These are phyloP conservation scores for Catenaria anguillulae DNA, from an alignment of 371 early-diverging fungal genomes.

Conservation along the genomic window DNA sequence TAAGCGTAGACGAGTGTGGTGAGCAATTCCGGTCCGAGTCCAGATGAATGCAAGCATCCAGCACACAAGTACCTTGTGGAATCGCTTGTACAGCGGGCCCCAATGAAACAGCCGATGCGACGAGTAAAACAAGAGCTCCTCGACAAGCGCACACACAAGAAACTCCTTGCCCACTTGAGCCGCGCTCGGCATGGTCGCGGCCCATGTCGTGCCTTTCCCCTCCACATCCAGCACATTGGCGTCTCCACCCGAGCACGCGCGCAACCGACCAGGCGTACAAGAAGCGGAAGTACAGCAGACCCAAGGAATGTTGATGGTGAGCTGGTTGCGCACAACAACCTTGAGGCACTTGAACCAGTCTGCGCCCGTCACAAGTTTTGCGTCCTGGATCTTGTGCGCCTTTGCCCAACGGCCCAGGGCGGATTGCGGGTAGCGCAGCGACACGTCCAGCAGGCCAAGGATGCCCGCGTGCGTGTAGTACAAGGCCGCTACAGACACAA, in stretches of 20 bases:
- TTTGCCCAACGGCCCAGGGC: neutral
- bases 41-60: no score
- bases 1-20: no score
- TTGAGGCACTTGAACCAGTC: slow-evolving; percentile 19
- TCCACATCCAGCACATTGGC: slow-evolving; percentile 12
- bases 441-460: slow-evolving; percentile 18
- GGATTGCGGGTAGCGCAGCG: slow-evolving; percentile 17
- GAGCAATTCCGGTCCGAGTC: no score
- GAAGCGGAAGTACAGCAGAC: neutral
- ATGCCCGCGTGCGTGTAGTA: slow-evolving; percentile 19
- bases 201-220: slow-evolving; percentile 13
- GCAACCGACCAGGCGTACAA: neutral
- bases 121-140: slow-evolving; percentile 45
- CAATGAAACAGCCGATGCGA: slow-evolving; percentile 36
- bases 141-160: slow-evolving; percentile 31
- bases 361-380: slow-evolving; percentile 17
- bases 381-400: slow-evolving; percentile 23
- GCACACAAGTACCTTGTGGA: slow-evolving; percentile 47
- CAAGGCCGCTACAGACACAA: neutral
- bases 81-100: slow-evolving; percentile 27
- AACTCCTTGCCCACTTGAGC: slow-evolving; percentile 20
- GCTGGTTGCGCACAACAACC: slow-evolving; percentile 20
- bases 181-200: slow-evolving; percentile 16
- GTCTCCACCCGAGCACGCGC: neutral
- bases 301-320: slow-evolving; percentile 18